phyloP scores from a whole-genome alignment of 768 basidiomycete species.

The Holtermanniella nyarrowii region DNA sequence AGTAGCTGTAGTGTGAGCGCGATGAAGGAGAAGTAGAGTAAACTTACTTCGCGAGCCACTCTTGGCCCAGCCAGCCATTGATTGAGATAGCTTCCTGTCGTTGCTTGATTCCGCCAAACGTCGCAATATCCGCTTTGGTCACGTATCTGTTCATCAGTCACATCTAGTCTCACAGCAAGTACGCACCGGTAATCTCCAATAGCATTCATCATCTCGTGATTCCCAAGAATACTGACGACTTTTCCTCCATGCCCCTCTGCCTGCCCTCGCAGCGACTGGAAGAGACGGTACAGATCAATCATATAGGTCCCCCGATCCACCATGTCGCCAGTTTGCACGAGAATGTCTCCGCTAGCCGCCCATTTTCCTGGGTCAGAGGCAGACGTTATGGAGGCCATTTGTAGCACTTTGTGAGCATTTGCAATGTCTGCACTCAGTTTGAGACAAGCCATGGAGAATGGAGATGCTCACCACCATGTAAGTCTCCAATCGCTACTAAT shows the following conservation, averaged over 20 bases:
- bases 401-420: constrained; percentile 68
- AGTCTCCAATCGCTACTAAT: constrained; percentile 77
- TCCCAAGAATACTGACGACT: constrained; percentile 72
- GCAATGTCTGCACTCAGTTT: constrained; percentile 48
- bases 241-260: constrained; percentile 59
- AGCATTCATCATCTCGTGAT: constrained; percentile 94
- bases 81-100: constrained; percentile 65
- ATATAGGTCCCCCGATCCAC: constrained; percentile 57
- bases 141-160: constrained; percentile 58
- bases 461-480: constrained; percentile 54
- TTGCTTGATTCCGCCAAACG: constrained; percentile 60
- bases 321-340: constrained; percentile 94
- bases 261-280: constrained; percentile 71
- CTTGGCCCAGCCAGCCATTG: constrained; percentile 60
- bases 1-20: constrained; percentile 21
- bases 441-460: background rate
- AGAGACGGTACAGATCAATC: constrained; percentile 56
- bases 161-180: constrained; percentile 7
- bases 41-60: constrained; percentile 63
- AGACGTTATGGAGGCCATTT: constrained; percentile 69
- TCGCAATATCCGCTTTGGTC: constrained; percentile 65
- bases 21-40: background rate
- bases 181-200: constrained; percentile 75
- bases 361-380: constrained; percentile 53
- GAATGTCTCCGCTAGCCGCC: constrained; percentile 70